A percentile compares a stretch with the other conserved stretches of the same genome.
These are phyloP conservation scores for Xylariaceae sp. DNA, from an alignment of 2,329 filamentous ascomycete genomes.

Conservation along the genomic window DNA sequence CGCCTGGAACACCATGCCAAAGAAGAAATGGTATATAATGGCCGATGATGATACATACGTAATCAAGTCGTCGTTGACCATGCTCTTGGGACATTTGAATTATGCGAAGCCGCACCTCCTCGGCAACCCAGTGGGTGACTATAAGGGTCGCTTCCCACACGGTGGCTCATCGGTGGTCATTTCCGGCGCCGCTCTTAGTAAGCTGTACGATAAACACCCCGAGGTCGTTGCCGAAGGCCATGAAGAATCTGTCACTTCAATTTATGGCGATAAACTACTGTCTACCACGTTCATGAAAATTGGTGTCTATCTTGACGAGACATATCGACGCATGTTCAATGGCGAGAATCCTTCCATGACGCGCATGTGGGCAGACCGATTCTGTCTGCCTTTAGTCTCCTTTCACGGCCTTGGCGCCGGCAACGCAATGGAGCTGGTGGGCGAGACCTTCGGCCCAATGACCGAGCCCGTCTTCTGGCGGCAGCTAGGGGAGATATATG, in stretches of 20 bases:
- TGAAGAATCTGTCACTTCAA: slow-evolving; percentile 52
- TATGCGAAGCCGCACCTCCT: slow-evolving; percentile 51
- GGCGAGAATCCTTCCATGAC: slow-evolving; percentile 55
- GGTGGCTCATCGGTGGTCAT: slow-evolving; percentile 58
- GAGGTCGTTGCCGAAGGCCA: slow-evolving; percentile 49
- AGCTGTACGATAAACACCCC: slow-evolving; percentile 46
- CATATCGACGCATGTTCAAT: slow-evolving; percentile 58
- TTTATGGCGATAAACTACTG: slow-evolving; percentile 58
- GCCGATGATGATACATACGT: slow-evolving; percentile 62
- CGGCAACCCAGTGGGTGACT: slow-evolving; percentile 61
- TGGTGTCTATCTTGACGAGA: slow-evolving; percentile 59
- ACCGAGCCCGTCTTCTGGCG: slow-evolving; percentile 51
- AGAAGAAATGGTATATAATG: slow-evolving; percentile 62
- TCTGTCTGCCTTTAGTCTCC: slow-evolving; percentile 57
- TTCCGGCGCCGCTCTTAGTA: slow-evolving; percentile 53
- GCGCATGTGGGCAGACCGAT: slow-evolving; percentile 51
- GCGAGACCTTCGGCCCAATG: slow-evolving; percentile 43
- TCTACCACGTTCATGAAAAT: slow-evolving; percentile 56
- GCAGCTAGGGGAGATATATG: slow-evolving; percentile 54
- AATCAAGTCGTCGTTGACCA: slow-evolving; percentile 50
- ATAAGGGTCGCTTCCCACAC: slow-evolving; percentile 57
- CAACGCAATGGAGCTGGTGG: slow-evolving; percentile 49
- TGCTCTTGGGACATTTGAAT: slow-evolving; percentile 54
- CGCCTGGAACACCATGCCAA: slow-evolving; percentile 51
- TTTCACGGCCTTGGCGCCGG: slow-evolving; percentile 54